Percentiles rank a stretch among this genome's conserved stretches.
These are phyloP conservation scores for Nitzschia sp. DNA, from an alignment of 108 stramenopile species.

Conservation along the genomic window DNA sequence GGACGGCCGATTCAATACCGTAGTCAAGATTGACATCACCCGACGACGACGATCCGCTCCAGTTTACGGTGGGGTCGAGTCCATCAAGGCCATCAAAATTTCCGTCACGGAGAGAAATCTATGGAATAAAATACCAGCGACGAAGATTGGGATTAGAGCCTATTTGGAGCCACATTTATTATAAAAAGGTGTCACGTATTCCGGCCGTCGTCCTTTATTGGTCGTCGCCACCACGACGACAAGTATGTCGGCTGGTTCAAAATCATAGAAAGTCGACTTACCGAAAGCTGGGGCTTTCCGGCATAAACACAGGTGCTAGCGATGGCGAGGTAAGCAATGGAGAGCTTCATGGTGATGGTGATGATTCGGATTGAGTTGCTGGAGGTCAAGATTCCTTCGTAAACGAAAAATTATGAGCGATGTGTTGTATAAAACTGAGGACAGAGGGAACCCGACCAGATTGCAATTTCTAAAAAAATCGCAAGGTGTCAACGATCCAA, in stretches of 20 bases:
- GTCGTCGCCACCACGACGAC: not conserved
- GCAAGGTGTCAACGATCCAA: slow-evolving; percentile 14
- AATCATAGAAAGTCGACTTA: slow-evolving; percentile 20
- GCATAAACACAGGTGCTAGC: slow-evolving; percentile 14
- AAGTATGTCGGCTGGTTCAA: not conserved
- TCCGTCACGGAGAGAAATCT: slow-evolving; percentile 73
- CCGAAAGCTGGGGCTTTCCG: slow-evolving; percentile 29
- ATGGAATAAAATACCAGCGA: not conserved
- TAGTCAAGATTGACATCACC: slow-evolving; percentile 44
- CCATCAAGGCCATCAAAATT: slow-evolving; percentile 68
- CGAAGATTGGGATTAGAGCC: too few relatives aligned
- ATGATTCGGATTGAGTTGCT: not conserved
- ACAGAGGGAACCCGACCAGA: not conserved
- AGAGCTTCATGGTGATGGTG: slow-evolving; percentile 27
- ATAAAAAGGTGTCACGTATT: too few relatives aligned
- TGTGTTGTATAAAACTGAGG: not conserved
- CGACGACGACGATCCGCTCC: slow-evolving; percentile 30
- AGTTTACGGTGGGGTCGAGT: slow-evolving; percentile 66
- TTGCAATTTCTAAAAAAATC: not conserved
- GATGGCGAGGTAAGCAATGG: slow-evolving; percentile 16
- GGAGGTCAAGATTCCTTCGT: not conserved
- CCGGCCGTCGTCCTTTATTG: too few relatives aligned
- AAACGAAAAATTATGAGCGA: not conserved
- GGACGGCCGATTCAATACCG: slow-evolving; percentile 75
- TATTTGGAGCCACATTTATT: too few relatives aligned